Percentiles rank a stretch among this genome's conserved stretches.
These are phyloP conservation scores for Tirmania nivea DNA, from an alignment of 495 filamentous ascomycete genomes.

Conservation along the genomic window DNA sequence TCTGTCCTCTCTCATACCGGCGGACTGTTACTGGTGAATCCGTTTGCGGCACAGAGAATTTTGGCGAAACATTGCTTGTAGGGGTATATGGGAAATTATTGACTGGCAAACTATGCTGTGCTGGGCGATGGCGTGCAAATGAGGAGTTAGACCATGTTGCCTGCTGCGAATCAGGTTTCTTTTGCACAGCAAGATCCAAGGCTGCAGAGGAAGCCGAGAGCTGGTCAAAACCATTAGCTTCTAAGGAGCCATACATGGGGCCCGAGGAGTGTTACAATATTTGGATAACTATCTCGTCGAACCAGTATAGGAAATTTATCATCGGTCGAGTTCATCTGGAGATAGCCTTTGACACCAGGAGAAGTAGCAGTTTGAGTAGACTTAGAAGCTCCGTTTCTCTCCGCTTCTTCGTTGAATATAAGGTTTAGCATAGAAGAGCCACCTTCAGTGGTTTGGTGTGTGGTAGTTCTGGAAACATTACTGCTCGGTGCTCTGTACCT, in stretches of 20 bases:
- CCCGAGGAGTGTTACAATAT: slow-evolving; percentile 36
- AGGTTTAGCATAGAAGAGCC: background rate
- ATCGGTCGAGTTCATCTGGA: slow-evolving; percentile 52
- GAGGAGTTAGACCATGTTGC: slow-evolving; percentile 33
- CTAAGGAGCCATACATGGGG: slow-evolving; percentile 6
- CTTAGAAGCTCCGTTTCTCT: slow-evolving; percentile 26
- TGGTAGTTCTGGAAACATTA: background rate
- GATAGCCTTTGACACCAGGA: slow-evolving; percentile 42
- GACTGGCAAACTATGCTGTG: slow-evolving; percentile 62
- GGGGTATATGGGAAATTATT: slow-evolving; percentile 26
- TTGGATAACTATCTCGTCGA: slow-evolving; percentile 43
- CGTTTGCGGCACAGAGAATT: slow-evolving; percentile 18
- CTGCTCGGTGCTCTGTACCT: background rate
- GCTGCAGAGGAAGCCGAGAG: slow-evolving; percentile 64
- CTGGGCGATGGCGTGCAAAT: slow-evolving; percentile 50
- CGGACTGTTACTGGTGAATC: slow-evolving; percentile 17
- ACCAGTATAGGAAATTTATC: slow-evolving; percentile 68
- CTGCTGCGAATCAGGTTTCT: slow-evolving; percentile 39
- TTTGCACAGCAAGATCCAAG: slow-evolving; percentile 54
- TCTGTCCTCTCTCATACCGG: slow-evolving; percentile 13
- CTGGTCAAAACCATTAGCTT: slow-evolving; percentile 25
- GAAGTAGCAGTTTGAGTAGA: slow-evolving; percentile 33
- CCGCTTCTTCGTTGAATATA: slow-evolving; percentile 64
- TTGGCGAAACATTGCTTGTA: slow-evolving; percentile 17
- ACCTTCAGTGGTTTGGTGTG: slow-evolving; percentile 44